Evolutionary conservation across 1,284 basidiomycete species (phyloP), one percentile per base, ranked within the genome.

Genomic region (Microbotryomycetes sp.): DNA sequence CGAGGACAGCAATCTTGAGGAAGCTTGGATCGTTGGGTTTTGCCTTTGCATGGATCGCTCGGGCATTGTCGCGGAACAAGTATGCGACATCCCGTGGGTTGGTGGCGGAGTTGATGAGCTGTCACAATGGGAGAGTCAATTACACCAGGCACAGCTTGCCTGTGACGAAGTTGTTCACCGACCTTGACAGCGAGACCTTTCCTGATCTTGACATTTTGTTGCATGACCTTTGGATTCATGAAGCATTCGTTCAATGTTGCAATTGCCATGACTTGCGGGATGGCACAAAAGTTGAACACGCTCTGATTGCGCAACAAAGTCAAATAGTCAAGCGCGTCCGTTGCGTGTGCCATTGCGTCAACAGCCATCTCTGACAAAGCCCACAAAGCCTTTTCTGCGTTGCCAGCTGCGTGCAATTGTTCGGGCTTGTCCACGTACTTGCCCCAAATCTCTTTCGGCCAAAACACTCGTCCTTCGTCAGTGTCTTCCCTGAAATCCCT

Each of bases 261-360:
- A 70, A 98, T 88, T 0, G 94, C 92, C 94, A 98, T 97, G 25
- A 86, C 84, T 32, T 89, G 90, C 12, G 94, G 94, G 63, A 97
- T 91, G 3, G 94, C 92, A 71, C 90, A 92, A 78, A 98, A 98
- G 77, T 91, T 91, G 81, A 98, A 98, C 29, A 97, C 84, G 62
- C 82, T 87, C 78, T 97, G 94, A 77, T 89, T 93, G 76, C 84
- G 87, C 70, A 98, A 79, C 53, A 97, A 76, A 28, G 84, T 81
- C 68, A 98, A 81, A 76, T 97, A 98, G 75, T 98, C 94, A 70
- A 98, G 79, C 7, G 88, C 81, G 73, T 92, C 89, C 19, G 84
- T 84, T 14, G 88, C 82, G 72, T 97, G 93, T 48, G 86, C 79
- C 60, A 98, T 80, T 16, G 89, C 90, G 74, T 98, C 91, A 30